Evolutionary conservation across 2,329 filamentous ascomycete species (phyloP).

Genomic region (Verticillium klebahnii): DNA sequence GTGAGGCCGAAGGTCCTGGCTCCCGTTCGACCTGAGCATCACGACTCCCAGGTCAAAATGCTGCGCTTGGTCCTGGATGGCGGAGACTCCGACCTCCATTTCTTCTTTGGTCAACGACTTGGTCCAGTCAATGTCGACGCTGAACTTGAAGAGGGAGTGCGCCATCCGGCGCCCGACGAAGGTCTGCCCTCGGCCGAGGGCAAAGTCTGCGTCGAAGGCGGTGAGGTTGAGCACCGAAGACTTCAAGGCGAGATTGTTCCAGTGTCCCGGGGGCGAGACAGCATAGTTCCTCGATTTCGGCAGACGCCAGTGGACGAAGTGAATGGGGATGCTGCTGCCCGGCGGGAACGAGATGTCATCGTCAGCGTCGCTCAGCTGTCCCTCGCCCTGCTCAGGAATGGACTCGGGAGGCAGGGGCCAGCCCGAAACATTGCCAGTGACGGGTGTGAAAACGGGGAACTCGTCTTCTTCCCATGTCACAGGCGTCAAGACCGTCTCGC

Average conservation of each 20-base stretch:
- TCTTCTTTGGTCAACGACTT: slow-evolving; percentile 29
- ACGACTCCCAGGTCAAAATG: slow-evolving; percentile 43
- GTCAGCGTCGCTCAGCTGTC: slow-evolving; percentile 35
- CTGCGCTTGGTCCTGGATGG: slow-evolving; percentile 49
- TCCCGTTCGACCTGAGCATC: slow-evolving; percentile 17
- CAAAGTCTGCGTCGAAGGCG: slow-evolving; percentile 33
- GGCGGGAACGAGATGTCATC: slow-evolving; percentile 42
- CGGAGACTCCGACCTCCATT: slow-evolving; percentile 45
- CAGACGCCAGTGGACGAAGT: slow-evolving; percentile 43
- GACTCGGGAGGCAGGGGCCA: slow-evolving; percentile 25
- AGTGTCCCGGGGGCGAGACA: slow-evolving; percentile 28
- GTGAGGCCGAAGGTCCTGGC: slow-evolving; percentile 1
- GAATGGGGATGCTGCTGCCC: slow-evolving; percentile 26
- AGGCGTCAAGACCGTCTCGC: slow-evolving; percentile 45
- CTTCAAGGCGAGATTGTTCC: slow-evolving; percentile 24
- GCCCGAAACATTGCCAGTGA: slow-evolving; percentile 39
- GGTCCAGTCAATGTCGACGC: slow-evolving; percentile 38
- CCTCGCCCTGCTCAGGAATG: slow-evolving; percentile 27
- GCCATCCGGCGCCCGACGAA: slow-evolving; percentile 52
- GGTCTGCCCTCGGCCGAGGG: slow-evolving; percentile 16
- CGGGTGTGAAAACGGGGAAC: slow-evolving; percentile 40
- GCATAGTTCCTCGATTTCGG: slow-evolving; percentile 32
- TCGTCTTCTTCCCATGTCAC: slow-evolving; percentile 42
- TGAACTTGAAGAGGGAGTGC: slow-evolving; percentile 49
- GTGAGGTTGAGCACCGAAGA: slow-evolving; percentile 16